Evolutionary conservation across 2,329 filamentous ascomycete species (phyloP).

Genomic region (Ramichloridium luteum): DNA sequence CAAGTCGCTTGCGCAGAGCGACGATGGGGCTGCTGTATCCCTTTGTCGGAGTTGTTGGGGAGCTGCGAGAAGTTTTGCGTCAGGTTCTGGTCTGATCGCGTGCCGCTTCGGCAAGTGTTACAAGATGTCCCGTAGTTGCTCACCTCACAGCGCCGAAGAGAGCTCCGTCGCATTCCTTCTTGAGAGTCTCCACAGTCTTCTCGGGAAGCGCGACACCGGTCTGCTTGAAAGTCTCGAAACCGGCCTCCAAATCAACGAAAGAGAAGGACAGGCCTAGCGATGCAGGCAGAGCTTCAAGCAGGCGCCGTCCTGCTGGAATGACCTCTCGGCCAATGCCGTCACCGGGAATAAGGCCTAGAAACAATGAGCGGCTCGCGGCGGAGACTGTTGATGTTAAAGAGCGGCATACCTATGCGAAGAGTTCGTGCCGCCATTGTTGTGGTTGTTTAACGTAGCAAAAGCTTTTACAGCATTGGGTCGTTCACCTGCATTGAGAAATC

Average conservation of each 20-base stretch:
- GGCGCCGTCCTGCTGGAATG: slow-evolving; percentile 79
- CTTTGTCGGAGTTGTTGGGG: slow-evolving; percentile 75
- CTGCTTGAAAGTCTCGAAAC: slow-evolving; percentile 85
- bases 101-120: background rate
- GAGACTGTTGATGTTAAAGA: slow-evolving; percentile 13
- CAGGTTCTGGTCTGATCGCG: background rate
- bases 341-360: slow-evolving; percentile 79
- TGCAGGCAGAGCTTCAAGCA: slow-evolving; percentile 85
- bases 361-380: slow-evolving; percentile 5
- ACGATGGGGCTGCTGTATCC: slow-evolving; percentile 97
- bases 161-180: slow-evolving; percentile 85
- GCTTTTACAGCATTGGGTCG: no score
- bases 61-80: slow-evolving; percentile 35
- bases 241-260: slow-evolving; percentile 85
- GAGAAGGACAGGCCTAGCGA: slow-evolving; percentile 88
- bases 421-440: slow-evolving; percentile 49
- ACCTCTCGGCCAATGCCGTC: slow-evolving; percentile 98
- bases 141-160: slow-evolving; percentile 80
- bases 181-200: slow-evolving; percentile 77
- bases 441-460: slow-evolving; percentile 1
- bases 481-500: no score
- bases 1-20: slow-evolving; percentile 84
- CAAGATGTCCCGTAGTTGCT: background rate
- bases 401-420: slow-evolving; percentile 54
- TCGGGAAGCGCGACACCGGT: slow-evolving; percentile 83